Evolutionary conservation across 371 early-diverging fungal genomes (phyloP).

Genomic region (Apophysomyces elegans): DNA sequence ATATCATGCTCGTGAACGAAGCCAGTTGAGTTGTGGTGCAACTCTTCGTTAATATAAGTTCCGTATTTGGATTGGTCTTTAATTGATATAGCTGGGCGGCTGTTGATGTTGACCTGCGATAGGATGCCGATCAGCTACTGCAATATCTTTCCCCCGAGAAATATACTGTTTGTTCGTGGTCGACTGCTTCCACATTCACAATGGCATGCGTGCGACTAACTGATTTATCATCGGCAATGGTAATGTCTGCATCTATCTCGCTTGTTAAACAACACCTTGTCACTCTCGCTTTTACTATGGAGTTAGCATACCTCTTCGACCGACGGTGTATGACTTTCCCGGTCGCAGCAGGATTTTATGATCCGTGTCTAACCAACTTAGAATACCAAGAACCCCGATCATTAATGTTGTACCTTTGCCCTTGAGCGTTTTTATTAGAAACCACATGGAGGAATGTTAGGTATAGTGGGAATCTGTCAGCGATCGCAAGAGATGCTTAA

Average conservation of each 20-base stretch:
- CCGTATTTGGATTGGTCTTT: slow-evolving; percentile 20
- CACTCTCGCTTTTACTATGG: too few relatives aligned
- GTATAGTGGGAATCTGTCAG: too few relatives aligned
- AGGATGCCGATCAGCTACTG: background rate
- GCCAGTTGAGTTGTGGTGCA: background rate
- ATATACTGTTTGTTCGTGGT: slow-evolving; percentile 7
- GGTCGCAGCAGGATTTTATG: slow-evolving; percentile 18
- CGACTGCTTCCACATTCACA: slow-evolving; percentile 14
- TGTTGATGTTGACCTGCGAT: slow-evolving; percentile 8
- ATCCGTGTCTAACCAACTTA: background rate
- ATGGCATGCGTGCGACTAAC: slow-evolving; percentile 27
- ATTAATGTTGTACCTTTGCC: background rate
- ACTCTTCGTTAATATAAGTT: slow-evolving; percentile 15
- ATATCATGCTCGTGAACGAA: slow-evolving; percentile 15
- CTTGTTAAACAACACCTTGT: background rate
- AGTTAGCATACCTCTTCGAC: slow-evolving; percentile 13
- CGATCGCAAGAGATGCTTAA: too few relatives aligned
- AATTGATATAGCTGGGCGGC: slow-evolving; percentile 10
- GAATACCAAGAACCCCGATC: background rate
- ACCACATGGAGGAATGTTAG: background rate
- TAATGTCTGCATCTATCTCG: slow-evolving; percentile 13
- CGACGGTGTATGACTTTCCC: slow-evolving; percentile 17
- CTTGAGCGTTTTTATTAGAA: background rate
- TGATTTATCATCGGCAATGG: slow-evolving; percentile 17
- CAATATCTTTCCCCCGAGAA: background rate